Base-by-base conservation (phyloP, 805 yeast genomes). In the Saccharomycopsis capsularis region DNA sequence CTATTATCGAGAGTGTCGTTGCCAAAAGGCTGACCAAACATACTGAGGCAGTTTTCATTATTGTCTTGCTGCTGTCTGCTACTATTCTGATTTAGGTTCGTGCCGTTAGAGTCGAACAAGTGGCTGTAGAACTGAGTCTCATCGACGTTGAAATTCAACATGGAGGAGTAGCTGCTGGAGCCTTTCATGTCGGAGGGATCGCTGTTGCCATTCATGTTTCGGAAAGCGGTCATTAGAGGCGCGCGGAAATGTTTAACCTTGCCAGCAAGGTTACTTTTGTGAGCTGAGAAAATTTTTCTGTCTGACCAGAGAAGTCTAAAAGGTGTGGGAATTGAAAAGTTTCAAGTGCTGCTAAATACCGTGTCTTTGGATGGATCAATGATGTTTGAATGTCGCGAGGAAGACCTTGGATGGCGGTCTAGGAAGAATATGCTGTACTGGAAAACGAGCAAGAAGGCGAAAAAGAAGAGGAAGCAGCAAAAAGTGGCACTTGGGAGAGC, bases 141-240 rank as follows among this genome's bases (percentile, higher is more conserved):
- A 36, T 49, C 53, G 25, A 49, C 23, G 32, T 43, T 47, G 42
- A 52, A 49, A 35, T 52, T 52, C 37, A 52, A 32, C 47, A 52
- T 44, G 21, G 44, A 16, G 9, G 46, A 47, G 22, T 40, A 41
- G 24, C 47, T 43, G 29, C n/a, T 15, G 11, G 46, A 15, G 22
- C 32, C n/a, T n/a, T n/a, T n/a, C n/a, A n/a, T n/a, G n/a, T n/a
- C n/a, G n/a, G n/a, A n/a, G n/a, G n/a, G n/a, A n/a, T n/a, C 7
- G 32, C 13, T 27, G 7, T 27, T 27, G 32, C 7, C 11, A 27
- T 27, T 13, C 32, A 27, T 7, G 7, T 27, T 7, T 7, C 32
- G 32, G 32, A 27, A 27, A 27, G 32, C 13, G 13, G 32, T 27
- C 32, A 18, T 36, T 36, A 11, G 18, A 18, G 9, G 39, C 21